These are phyloP conservation scores for Coemansia sp. DNA, from an alignment of 192 early-diverging fungal species.

Conservation along the genomic window DNA sequence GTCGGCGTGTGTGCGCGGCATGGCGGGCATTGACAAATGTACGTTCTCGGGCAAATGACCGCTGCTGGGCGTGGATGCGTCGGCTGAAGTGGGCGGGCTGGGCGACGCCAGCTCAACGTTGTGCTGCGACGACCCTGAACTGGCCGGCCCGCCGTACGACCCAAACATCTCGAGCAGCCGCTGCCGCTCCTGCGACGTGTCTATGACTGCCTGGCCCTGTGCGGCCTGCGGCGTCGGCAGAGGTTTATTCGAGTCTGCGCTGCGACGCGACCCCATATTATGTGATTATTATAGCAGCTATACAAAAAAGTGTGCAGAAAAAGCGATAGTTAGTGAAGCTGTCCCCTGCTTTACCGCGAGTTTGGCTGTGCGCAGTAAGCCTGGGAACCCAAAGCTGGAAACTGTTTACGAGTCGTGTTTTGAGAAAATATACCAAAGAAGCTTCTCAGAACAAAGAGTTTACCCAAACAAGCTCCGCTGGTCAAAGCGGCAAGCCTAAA, in stretches of 20 bases:
- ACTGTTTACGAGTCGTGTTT: not conserved
- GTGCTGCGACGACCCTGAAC: conserved; percentile 43
- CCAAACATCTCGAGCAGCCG: conserved; percentile 36
- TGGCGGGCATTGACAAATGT: conserved; percentile 44
- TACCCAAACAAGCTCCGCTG: not conserved
- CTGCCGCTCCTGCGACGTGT: conserved; percentile 18
- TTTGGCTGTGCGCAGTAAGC: not conserved
- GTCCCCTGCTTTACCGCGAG: not conserved
- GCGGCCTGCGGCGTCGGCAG: conserved; percentile 10
- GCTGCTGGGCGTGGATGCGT: conserved; percentile 38
- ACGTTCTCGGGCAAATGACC: conserved; percentile 43
- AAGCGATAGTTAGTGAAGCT: not conserved
- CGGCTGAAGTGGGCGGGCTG: conserved; percentile 47
- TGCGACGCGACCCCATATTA: conserved; percentile 14
- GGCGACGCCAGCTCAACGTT: conserved; percentile 41
- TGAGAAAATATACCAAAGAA: not conserved
- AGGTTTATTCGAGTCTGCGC: conserved; percentile 11
- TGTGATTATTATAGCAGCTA: conserved; percentile 5
- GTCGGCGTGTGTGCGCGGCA: conserved; percentile 6
- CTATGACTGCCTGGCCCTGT: conserved; percentile 1
- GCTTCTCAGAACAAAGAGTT: not conserved
- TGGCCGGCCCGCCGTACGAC: conserved; percentile 19
- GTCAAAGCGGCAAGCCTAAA: not conserved
- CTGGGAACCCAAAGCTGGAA: not conserved
- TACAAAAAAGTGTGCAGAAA: not conserved